Evolutionary conservation across 352 stramenopile species (phyloP), one percentile per base, ranked within the genome.

Genomic region (Globisporangium takayamanum): DNA sequence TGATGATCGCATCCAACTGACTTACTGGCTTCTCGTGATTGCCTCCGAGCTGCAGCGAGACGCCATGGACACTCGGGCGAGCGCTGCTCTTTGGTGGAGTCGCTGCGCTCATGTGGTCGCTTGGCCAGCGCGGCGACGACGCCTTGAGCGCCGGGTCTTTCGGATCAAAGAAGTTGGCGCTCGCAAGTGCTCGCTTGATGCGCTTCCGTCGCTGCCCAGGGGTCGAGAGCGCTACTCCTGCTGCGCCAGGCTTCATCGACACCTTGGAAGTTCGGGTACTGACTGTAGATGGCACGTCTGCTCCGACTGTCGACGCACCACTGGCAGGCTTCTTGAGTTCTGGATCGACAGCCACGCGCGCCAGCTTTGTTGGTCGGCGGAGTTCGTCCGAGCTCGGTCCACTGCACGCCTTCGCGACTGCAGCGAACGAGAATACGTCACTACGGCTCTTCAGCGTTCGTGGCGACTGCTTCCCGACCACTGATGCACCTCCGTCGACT

Each of bases 1-100:
- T 89, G 41, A 96, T 92, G 46, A 96, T 93, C 28, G 80, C 74
- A 60, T 96, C 83, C 14, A 92, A 47, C 48, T 83, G 80, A 60
- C 76, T 92, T 33, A 59, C 42, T n/a, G 30, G 25, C 6, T 55
- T 45, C 25, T 50, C 45, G 7, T 55, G 41, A 28, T 14, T 42
- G 20, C 41, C 41, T 5, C 44, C 45, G 5, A 60, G 26, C 10
- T 62, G 48, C 3, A 62, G 12, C 8, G 48, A 57, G 6, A 51
- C 18, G 7, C 50, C 41, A 18, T 45, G 7, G 8, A 20, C 16
- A 30, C 15, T 52, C 55, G 51, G 3, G 50, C 48, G 55, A 6
- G 37, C 4, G 41, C 2, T 16, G 25, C 37, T 46, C 60, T 61
- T 14, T 62, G 60, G 41, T 15, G 47, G 25, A 15, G 14, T 62